Evolutionary conservation across 768 basidiomycete species (phyloP).

Genomic region (Lactarius tabidus): DNA sequence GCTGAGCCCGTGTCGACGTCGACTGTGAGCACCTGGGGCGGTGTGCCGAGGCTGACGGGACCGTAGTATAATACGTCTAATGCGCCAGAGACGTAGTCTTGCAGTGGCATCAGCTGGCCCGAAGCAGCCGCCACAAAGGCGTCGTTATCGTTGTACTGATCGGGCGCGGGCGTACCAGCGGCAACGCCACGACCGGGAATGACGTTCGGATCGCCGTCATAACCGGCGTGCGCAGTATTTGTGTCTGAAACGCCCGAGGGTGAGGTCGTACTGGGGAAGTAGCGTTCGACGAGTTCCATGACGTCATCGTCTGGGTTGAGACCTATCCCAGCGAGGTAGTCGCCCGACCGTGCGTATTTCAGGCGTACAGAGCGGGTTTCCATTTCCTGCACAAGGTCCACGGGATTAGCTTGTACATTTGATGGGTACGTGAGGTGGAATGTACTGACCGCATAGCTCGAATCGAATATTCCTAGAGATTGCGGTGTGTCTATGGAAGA

Average conservation of each 20-base stretch:
- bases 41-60: slow-evolving; percentile 49
- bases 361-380: slow-evolving; percentile 29
- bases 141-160: not conserved
- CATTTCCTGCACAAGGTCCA: slow-evolving; percentile 22
- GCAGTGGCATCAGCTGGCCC: slow-evolving; percentile 32
- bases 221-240: not conserved
- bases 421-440: not conserved
- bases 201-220: too few species aligned
- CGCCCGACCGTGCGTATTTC: slow-evolving; percentile 33
- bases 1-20: slow-evolving; percentile 68
- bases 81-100: slow-evolving; percentile 37
- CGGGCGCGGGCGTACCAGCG: too few species aligned
- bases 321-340: slow-evolving; percentile 32
- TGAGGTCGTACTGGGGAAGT: slow-evolving; percentile 24
- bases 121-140: not conserved
- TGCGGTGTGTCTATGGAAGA: slow-evolving; percentile 7
- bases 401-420: not conserved
- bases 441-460: slow-evolving; percentile 27
- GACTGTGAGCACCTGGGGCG: slow-evolving; percentile 47
- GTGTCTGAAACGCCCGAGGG: not conserved
- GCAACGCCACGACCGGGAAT: not conserved
- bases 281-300: slow-evolving; percentile 25
- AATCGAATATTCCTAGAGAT: slow-evolving; percentile 26
- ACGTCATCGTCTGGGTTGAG: slow-evolving; percentile 32
- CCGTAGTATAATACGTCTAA: slow-evolving; percentile 51